Evolutionary conservation across 2,329 filamentous ascomycete species (phyloP).

Genomic region (Meredithiella fracta): DNA sequence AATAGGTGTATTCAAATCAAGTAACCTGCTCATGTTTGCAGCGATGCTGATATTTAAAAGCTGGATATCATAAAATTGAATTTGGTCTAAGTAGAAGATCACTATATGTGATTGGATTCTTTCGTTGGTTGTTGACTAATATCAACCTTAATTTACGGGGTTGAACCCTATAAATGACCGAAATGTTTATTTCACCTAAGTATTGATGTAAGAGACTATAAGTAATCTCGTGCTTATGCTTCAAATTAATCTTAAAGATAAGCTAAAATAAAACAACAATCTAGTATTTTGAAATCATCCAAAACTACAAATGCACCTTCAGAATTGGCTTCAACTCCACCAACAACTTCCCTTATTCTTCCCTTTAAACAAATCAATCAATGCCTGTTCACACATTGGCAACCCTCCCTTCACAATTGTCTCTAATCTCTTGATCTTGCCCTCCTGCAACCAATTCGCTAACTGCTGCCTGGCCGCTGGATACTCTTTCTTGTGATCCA

Average conservation of each 20-base stretch:
- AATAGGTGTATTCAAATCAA: no score
- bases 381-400: slow-evolving; percentile 41
- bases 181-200: no score
- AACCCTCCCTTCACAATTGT: slow-evolving; percentile 56
- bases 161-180: no score
- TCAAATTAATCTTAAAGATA: background rate
- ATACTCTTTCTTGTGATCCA: slow-evolving; percentile 47
- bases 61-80: no score
- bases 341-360: slow-evolving; percentile 47
- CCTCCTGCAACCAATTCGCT: slow-evolving; percentile 50
- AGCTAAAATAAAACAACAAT: background rate
- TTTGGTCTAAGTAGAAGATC: no score
- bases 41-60: no score
- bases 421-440: slow-evolving; percentile 56
- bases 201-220: no score
- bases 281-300: background rate
- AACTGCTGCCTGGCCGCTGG: slow-evolving; percentile 42
- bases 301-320: slow-evolving; percentile 5
- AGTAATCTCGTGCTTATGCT: no score
- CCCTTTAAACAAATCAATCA: slow-evolving; percentile 50
- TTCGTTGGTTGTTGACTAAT: no score
- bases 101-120: no score
- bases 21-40: no score
- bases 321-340: slow-evolving; percentile 31
- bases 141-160: no score